phyloP scores from a whole-genome alignment of 768 basidiomycete genomes.

The Hericium coralloides region DNA sequence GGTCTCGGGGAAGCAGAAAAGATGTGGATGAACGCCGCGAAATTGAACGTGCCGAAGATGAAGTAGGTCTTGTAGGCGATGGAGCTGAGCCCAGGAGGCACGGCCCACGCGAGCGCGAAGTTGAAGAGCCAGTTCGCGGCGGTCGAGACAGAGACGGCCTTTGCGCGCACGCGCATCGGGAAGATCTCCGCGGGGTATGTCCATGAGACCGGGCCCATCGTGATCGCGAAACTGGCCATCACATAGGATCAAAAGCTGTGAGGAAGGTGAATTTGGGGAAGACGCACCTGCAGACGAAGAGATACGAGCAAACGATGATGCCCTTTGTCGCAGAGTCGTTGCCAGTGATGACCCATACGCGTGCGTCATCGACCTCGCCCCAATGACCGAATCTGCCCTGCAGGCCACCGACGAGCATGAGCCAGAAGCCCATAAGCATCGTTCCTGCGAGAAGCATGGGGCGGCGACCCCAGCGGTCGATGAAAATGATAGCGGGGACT shows the following conservation, averaged over 20 bases:
- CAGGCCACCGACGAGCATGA: slow-evolving; percentile 45
- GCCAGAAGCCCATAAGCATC: slow-evolving; percentile 65
- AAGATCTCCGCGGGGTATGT: slow-evolving; percentile 72
- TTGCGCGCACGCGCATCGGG: slow-evolving; percentile 75
- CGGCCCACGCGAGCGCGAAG: slow-evolving; percentile 60
- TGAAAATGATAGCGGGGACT: slow-evolving; percentile 46
- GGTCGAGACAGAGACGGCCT: slow-evolving; percentile 71
- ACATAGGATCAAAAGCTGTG: too few species aligned
- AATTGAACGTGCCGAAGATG: slow-evolving; percentile 72
- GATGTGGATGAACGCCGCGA: slow-evolving; percentile 60
- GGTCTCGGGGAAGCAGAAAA: slow-evolving; percentile 80
- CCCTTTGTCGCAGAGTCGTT: slow-evolving; percentile 53
- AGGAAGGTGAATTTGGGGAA: too few species aligned
- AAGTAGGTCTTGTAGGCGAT: slow-evolving; percentile 76
- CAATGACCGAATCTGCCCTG: not conserved
- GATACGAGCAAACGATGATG: slow-evolving; percentile 70
- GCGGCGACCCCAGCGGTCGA: slow-evolving; percentile 73
- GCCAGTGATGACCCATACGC: slow-evolving; percentile 53
- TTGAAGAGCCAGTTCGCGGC: slow-evolving; percentile 79
- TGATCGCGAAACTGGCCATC: slow-evolving; percentile 25
- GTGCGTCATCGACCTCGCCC: not conserved
- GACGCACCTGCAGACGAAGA: slow-evolving; percentile 48
- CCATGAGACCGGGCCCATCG: slow-evolving; percentile 71
- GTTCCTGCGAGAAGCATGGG: slow-evolving; percentile 65
- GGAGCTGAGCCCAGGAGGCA: slow-evolving; percentile 55